Percentiles rank a stretch among this genome's conserved stretches.
Evolutionary conservation across 257 asterid species (phyloP).

Genomic region (Asclepias syriaca): DNA sequence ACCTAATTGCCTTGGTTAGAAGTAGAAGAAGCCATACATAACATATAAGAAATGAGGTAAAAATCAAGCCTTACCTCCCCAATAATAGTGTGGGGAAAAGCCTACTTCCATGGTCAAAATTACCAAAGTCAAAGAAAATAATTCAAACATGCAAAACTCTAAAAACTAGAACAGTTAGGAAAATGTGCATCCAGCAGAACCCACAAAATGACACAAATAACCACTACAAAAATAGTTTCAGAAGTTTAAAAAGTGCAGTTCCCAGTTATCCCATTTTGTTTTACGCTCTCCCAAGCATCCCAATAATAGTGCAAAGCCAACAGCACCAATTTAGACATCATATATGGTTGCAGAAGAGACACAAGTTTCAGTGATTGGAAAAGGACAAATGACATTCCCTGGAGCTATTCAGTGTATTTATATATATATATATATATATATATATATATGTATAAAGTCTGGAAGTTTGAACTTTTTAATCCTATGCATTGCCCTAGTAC

Average conservation of each 20-base stretch:
- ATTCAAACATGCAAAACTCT: background rate
- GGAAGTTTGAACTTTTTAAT: background rate
- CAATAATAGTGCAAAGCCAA: background rate
- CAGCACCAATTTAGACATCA: background rate
- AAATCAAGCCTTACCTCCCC: background rate
- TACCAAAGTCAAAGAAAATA: background rate
- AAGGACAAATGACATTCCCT: background rate
- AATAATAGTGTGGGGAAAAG: no score
- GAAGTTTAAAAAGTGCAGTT: background rate
- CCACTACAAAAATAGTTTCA: background rate
- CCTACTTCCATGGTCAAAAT: no score
- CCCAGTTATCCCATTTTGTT: background rate
- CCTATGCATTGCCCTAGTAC: background rate
- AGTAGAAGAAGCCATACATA: background rate
- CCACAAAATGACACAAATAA: background rate
- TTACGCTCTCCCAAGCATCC: background rate
- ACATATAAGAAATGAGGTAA: background rate
- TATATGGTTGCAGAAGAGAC: background rate
- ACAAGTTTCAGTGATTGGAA: background rate
- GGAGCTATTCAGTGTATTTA: background rate
- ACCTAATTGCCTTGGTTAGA: background rate
- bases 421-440: no score
- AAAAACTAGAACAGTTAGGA: background rate
- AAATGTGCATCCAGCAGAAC: background rate
- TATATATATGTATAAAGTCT: background rate